Evolutionary conservation across 106 monocot genomes (phyloP), one percentile per base, ranked within the genome.

Genomic region (Platanthera guangdongensis): DNA sequence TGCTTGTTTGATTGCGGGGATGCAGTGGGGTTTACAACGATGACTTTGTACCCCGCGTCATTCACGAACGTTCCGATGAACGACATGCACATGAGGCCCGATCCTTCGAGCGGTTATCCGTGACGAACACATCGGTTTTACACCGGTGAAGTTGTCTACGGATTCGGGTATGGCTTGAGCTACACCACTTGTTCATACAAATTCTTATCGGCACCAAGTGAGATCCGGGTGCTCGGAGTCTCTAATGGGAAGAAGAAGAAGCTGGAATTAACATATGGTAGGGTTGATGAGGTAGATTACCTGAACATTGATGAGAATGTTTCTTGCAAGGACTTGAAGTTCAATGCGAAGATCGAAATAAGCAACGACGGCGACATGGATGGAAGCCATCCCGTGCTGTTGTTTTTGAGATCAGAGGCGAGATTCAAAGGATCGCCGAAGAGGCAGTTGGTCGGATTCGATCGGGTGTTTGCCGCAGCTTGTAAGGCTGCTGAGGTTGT

Each of bases 41-140:
- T 94, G 60, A 94, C 92, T 46, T 99, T 94, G 99, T 99, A 99
- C 71, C 99, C 94, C 0, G 92, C 94, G 63, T 85, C 86, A 71
- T 94, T 94, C 86, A 87, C 92, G 0, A 62, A 62, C 4, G 81
- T 99, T 28, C 89, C 99, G 3, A 99, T 99, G 99, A 84, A 72
- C 30, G 90, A 94, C 72, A 99, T 99, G 94, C 81, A 83, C 74
- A 99, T 99, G 99, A 86, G 99, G 50, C 53, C 99, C 7, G 88
- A 94, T 65, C 82, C 86, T 19, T 87, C 92, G 16, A 81, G 85
- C 48, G 85, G 79, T 21, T 99, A 94, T 77, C 99, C 99, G 0
- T 94, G 99, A 11, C 62, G 99, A 78, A 94, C 91, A 4, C 88
- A 99, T 72, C 75, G 94, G 45, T 99, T 99, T 72, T 99, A 99